Percentiles rank a stretch among this genome's conserved stretches.
Conservation (phyloP, 2,329 filamentous ascomycete species). For the Zymoseptoria crescenta region DNA sequence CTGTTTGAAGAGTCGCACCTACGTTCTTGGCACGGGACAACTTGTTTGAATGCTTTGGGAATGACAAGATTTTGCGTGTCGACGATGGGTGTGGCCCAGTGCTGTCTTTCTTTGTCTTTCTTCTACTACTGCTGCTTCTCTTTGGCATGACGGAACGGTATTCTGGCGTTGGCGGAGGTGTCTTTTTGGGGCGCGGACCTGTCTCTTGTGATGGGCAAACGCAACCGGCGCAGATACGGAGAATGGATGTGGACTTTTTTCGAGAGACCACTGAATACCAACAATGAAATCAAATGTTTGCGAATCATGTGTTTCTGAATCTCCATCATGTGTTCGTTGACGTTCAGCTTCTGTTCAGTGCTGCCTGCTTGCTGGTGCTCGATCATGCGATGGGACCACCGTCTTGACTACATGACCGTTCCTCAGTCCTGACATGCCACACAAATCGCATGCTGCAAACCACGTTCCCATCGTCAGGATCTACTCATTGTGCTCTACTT, state of each 20-base stretch:
- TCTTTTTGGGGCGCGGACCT: not conserved
- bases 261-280: not conserved
- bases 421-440: not conserved
- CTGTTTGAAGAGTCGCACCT: not conserved
- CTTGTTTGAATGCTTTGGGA: not conserved
- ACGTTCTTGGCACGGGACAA: slow-evolving; percentile 1
- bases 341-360: not conserved
- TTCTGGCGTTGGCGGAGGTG: not conserved
- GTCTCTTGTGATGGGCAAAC: not conserved
- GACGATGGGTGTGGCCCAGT: not conserved
- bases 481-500: too few species aligned
- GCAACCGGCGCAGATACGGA: not conserved
- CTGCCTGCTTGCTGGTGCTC: not conserved
- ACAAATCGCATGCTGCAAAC: not conserved
- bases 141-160: not conserved
- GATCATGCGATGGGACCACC: not conserved
- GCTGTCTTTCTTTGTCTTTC: not conserved
- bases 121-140: not conserved
- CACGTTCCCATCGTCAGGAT: too few species aligned
- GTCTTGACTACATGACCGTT: not conserved
- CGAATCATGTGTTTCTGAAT: too few species aligned
- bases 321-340: too few species aligned
- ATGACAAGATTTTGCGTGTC: not conserved
- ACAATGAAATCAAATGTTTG: not conserved
- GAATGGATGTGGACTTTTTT: not conserved